phyloP scores from a whole-genome alignment of 2,329 filamentous ascomycete genomes.

The Pseudofabraea citricarpa region DNA sequence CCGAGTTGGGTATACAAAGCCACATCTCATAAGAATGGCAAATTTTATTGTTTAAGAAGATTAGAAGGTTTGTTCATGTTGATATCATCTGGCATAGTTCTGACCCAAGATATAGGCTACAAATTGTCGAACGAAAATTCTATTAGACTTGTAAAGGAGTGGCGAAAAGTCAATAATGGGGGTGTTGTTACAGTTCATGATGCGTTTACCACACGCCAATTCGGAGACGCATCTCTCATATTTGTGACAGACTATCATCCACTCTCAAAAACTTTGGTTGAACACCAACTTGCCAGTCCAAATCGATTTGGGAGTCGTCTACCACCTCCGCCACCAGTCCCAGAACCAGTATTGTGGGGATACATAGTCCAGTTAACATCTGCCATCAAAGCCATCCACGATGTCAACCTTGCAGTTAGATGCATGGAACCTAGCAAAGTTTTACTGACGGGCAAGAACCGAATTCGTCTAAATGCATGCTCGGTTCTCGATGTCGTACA shows the following conservation, averaged over 20 bases:
- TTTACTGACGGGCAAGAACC: slow-evolving; percentile 83
- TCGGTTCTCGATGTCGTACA: slow-evolving; percentile 86
- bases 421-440: slow-evolving; percentile 87
- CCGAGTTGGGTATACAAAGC: slow-evolving; percentile 96
- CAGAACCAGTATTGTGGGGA: slow-evolving; percentile 79
- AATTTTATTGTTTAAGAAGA: slow-evolving; percentile 80
- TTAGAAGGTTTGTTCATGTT: slow-evolving; percentile 59
- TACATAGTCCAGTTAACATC: slow-evolving; percentile 91
- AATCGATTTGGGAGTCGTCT: slow-evolving; percentile 31
- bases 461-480: slow-evolving; percentile 83
- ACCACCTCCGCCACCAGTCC: slow-evolving; percentile 35
- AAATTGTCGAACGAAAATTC: slow-evolving; percentile 85
- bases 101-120: slow-evolving; percentile 51
- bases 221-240: slow-evolving; percentile 90
- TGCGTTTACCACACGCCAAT: slow-evolving; percentile 87
- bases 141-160: slow-evolving; percentile 79
- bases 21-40: slow-evolving; percentile 80
- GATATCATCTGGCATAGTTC: slow-evolving; percentile 2
- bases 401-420: slow-evolving; percentile 73
- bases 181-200: slow-evolving; percentile 84
- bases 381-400: slow-evolving; percentile 81
- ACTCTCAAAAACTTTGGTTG: slow-evolving; percentile 80
- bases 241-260: slow-evolving; percentile 94
- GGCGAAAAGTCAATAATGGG: slow-evolving; percentile 79
- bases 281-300: slow-evolving; percentile 60